Evolutionary conservation across 495 filamentous ascomycete genomes (phyloP).

Genomic region (Cryomyces minteri): DNA sequence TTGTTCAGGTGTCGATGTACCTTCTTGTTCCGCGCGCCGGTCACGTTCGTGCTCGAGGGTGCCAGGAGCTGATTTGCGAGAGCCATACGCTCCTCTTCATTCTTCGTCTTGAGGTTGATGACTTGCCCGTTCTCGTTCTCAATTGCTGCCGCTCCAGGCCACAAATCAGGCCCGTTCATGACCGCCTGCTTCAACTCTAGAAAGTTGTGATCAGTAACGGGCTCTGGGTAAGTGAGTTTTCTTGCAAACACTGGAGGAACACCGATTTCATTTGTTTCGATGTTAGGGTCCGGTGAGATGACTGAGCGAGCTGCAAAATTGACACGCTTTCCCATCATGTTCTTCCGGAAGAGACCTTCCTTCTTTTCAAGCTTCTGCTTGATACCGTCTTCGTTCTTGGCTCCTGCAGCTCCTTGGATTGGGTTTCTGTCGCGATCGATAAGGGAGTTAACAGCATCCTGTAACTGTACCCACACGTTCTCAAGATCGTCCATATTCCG

Average conservation of each 20-base stretch:
- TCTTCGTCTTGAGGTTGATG: constrained; percentile 72
- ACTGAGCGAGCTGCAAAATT: constrained; percentile 96
- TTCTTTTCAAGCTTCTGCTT: constrained; percentile 99
- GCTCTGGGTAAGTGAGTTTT: constrained; percentile 93
- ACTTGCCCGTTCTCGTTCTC: constrained; percentile 92
- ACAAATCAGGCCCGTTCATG: constrained; percentile 81
- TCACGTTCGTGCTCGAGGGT: constrained; percentile 57
- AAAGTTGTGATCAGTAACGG: constrained; percentile 93
- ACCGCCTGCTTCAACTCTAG: constrained; percentile 91
- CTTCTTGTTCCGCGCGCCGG: constrained; percentile 78
- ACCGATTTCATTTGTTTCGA: constrained; percentile 97
- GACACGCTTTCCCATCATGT: constrained; percentile 99
- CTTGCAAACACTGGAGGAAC: constrained; percentile 92
- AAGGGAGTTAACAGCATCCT: constrained; percentile 77
- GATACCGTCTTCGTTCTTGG: constrained; percentile 63
- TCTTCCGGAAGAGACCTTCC: constrained; percentile 92
- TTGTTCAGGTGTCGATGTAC: constrained; percentile 91
- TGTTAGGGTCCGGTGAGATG: constrained; percentile 95
- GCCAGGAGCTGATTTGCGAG: constrained; percentile 85
- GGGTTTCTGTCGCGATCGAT: constrained; percentile 78
- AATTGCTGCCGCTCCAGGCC: constrained; percentile 85
- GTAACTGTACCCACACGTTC: constrained; percentile 59
- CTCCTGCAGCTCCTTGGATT: constrained; percentile 50
- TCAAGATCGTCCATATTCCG: constrained; percentile 43
- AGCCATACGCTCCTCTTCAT: constrained; percentile 62